Base-by-base conservation (phyloP, 2,329 filamentous ascomycete genomes). In the Graphilbum fragrans region DNA sequence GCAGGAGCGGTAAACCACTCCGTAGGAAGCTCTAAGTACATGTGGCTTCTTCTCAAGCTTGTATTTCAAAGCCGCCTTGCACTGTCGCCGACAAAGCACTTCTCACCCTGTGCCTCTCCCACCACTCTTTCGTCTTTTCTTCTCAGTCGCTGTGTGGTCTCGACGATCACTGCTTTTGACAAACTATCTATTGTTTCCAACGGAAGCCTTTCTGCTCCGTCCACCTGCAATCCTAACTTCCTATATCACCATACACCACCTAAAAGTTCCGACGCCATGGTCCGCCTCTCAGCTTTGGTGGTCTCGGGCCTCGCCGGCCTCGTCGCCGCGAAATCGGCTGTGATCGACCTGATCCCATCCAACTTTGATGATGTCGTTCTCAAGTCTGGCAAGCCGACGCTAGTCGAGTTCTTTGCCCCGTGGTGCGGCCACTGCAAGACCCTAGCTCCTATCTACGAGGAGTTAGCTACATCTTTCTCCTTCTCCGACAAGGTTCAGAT, bases 391-490 rank as follows among this genome's bases (percentile, higher is more conserved):
- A 96, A 94, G 70, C 90, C 92, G 35, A 88, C 92, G 0, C 80
- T 98, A 21, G 87, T 96, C 53, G 88, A 96, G 63, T 98, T 98
- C 75, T 96, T 94, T 58, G 92, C 92, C 27, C 88, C 90, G 20
- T 98, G 92, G 92, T 98, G 92, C 58, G 93, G 92, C 25, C 92
- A 98, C 73, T 98, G 92, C 86, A 96, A 96, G 76, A 94, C 69
- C 57, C 82, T 98, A 27, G 92, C 92, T 16, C 93, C 92, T 38
- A 70, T 93, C 45, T 98, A 93, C 64, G 92, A 98, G 61, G 85
- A 98, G 59, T 78, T 98, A 35, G 92, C 78, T 37, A 61, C 70
- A 38, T 67, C 70, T 34, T 94, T 88, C 61, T 78, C 82, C 50
- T 78, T 74, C 55, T 78, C 79, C 50, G 69, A 74, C 56, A 74